Evolutionary conservation across 148 eudicot genomes (phyloP).

Genomic region (Spergularia bocconei): DNA sequence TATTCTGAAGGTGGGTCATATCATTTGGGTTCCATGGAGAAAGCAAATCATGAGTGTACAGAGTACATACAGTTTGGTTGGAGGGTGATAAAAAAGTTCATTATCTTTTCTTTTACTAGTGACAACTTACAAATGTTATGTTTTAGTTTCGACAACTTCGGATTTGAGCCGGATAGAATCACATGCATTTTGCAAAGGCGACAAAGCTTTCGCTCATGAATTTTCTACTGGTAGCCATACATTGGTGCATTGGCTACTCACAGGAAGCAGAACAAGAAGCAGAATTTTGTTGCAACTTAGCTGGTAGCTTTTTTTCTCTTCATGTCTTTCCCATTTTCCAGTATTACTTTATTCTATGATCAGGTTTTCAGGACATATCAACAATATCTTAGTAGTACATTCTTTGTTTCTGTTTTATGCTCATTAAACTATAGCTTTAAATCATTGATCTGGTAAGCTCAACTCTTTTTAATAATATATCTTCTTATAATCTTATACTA

Average conservation of each 20-base stretch:
- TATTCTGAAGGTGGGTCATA: conserved; percentile 32
- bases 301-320: conserved; percentile 6
- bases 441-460: conserved; percentile 16
- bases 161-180: too few species aligned
- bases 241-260: conserved; percentile 23
- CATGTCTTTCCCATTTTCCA: neutral
- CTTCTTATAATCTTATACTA: neutral
- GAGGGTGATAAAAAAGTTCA: conserved; percentile 8
- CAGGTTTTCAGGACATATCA: neutral
- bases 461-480: conserved; percentile 19
- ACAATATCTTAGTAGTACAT: conserved; percentile 1
- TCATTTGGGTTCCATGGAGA: conserved; percentile 26
- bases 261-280: conserved; percentile 22
- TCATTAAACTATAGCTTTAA: conserved; percentile 8
- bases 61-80: conserved; percentile 33
- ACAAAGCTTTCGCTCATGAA: neutral
- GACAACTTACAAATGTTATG: neutral
- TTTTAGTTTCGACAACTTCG: neutral
- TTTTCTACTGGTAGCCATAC: too few species aligned
- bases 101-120: neutral
- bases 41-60: conserved; percentile 29
- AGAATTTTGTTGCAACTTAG: conserved; percentile 24
- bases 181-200: neutral
- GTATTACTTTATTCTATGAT: conserved; percentile 6
- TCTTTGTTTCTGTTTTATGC: neutral